Conservation (phyloP, 305 asterid species). For the Plantago lanceolata region DNA sequence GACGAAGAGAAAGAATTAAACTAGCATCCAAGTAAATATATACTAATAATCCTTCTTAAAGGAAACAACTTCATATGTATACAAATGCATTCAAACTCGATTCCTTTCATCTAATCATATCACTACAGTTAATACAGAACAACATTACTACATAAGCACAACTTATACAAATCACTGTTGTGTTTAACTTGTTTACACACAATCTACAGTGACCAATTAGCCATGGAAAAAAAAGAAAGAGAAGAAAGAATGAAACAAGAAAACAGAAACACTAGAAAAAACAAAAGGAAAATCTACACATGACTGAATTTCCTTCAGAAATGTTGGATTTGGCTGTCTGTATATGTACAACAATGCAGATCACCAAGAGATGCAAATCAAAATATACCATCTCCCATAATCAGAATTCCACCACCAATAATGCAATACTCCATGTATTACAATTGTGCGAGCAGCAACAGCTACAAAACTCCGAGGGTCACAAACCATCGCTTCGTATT, state of each 20-base stretch:
- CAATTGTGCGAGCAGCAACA: slow-evolving; percentile 23
- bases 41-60: too few relatives aligned
- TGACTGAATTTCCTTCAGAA: too few relatives aligned
- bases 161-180: slow-evolving; percentile 30
- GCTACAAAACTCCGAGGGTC: slow-evolving; percentile 37
- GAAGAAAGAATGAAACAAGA: slow-evolving; percentile 18
- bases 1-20: too few relatives aligned
- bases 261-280: slow-evolving; percentile 5
- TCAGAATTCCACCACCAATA: slow-evolving; percentile 20
- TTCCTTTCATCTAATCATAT: neutral
- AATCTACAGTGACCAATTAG: slow-evolving; percentile 26
- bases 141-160: neutral
- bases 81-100: neutral
- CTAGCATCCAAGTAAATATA: too few relatives aligned
- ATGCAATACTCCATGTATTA: slow-evolving; percentile 24
- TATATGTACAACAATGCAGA: slow-evolving; percentile 29
- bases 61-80: neutral
- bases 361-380: slow-evolving; percentile 19
- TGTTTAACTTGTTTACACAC: slow-evolving; percentile 40
- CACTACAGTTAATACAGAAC: neutral
- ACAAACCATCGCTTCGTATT: slow-evolving; percentile 31
- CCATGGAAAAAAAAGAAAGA: neutral
- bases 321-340: too few relatives aligned
- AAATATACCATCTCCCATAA: slow-evolving; percentile 26
- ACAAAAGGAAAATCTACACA: slow-evolving; percentile 6